Evolutionary conservation across 1,139 yeast genomes (phyloP), one percentile per base, ranked within the genome.

Genomic region (Lodderomyces parapsilosis): DNA sequence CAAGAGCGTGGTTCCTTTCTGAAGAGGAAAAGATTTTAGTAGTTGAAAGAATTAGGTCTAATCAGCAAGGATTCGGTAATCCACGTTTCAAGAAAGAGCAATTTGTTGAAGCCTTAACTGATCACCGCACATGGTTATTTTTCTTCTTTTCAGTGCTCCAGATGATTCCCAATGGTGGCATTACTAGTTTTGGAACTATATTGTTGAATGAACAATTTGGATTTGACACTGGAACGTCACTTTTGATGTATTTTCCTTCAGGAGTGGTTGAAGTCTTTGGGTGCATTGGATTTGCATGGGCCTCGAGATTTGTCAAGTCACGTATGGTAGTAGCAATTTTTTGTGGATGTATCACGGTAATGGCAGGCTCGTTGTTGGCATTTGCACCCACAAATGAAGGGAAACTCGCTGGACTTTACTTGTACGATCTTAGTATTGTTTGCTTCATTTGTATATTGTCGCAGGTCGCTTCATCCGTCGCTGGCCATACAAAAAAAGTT

Each of bases 401-500:
- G 4, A 60, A 66, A 52, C 56, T 76, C 43, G 74, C 78, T 14
- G 82, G 83, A 18, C 72, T 63, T 44, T 45, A 44, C 22, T n/a
- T 62, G 9, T 50, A 51, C 38, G 40, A 42, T 9, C 33, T 68
- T 4, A 56, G 60, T 4, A 72, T 75, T 1, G 60, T 77, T 35
- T 70, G 76, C 1, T 71, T 72, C 43, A 73, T 79, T 38, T 78
- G 80, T 50, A 55, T 72, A 27, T 63, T 80, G 48, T 65, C 80
- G 17, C 60, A 69, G 42, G 65, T 81, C 41, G 65, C 80, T 11
- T 69, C 81, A 3, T 85, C 85, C 54, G 77, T 81, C 8, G 84
- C 89, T 2, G 93, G 93, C 15, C 81, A 80, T 53, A 82, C 89
- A 14, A 84, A 84, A 60, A 80, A 83, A 57, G 63, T 78, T 39